phyloP scores from a whole-genome alignment of 108 stramenopile species.

The Skeletonema potamos region DNA sequence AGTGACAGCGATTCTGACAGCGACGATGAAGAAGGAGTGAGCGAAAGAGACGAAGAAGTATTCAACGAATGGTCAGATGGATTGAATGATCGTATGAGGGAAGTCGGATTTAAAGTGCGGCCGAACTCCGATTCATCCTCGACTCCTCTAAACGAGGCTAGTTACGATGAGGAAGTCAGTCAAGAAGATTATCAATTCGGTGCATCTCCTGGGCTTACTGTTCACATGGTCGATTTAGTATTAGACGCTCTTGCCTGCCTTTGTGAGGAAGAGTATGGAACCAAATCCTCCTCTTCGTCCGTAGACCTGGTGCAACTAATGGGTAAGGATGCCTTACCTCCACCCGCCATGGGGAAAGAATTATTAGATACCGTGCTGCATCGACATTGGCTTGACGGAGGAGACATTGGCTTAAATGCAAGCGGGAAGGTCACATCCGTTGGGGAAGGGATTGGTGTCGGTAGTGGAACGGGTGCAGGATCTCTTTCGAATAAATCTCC shows the following conservation, averaged over 20 bases:
- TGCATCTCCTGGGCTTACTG: slow-evolving; percentile 63
- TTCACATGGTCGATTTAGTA: slow-evolving; percentile 59
- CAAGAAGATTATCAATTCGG: slow-evolving; percentile 48
- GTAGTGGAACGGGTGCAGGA: slow-evolving; percentile 44
- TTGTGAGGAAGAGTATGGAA: slow-evolving; percentile 25
- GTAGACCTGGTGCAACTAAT: slow-evolving; percentile 35
- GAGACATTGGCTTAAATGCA: slow-evolving; percentile 29
- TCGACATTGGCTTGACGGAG: slow-evolving; percentile 43
- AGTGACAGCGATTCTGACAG: slow-evolving; percentile 18
- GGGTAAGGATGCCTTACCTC: slow-evolving; percentile 7
- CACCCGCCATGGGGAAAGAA: slow-evolving; percentile 32
- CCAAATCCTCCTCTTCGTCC: neutral
- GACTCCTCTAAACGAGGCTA: slow-evolving; percentile 1
- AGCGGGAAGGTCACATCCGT: slow-evolving; percentile 8
- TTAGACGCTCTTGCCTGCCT: slow-evolving; percentile 69
- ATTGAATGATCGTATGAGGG: slow-evolving; percentile 25
- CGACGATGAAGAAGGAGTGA: slow-evolving; percentile 18
- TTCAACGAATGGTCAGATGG: slow-evolving; percentile 23
- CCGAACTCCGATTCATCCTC: slow-evolving; percentile 3
- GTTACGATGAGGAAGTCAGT: neutral
- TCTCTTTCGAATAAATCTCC: slow-evolving; percentile 29
- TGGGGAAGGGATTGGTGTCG: slow-evolving; percentile 38
- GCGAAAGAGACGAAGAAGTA: slow-evolving; percentile 20
- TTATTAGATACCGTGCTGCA: slow-evolving; percentile 27
- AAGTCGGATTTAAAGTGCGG: slow-evolving; percentile 17